A percentile compares a stretch with the other conserved stretches of the same genome.
Evolutionary conservation across 768 basidiomycete genomes (phyloP).

Genomic region (Leccinum barrowsii): DNA sequence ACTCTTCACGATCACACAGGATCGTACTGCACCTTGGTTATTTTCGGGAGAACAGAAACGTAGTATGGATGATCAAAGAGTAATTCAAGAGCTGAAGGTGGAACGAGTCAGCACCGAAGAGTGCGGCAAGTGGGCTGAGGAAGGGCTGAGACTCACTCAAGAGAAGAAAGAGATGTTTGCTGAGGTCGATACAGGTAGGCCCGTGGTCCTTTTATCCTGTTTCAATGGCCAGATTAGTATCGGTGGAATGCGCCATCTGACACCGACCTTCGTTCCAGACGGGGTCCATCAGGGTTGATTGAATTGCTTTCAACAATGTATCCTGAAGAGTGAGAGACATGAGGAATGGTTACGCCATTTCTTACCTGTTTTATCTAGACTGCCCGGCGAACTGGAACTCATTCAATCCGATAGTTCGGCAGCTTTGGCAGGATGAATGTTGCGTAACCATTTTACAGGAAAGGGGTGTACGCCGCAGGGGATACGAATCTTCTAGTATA

Average conservation of each 20-base stretch:
- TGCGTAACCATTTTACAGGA: no score
- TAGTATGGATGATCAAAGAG: neutral
- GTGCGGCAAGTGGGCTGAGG: neutral
- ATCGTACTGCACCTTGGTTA: neutral
- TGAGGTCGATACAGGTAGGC: neutral
- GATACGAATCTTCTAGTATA: no score
- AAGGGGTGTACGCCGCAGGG: no score
- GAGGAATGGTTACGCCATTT: no score
- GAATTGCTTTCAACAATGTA: neutral
- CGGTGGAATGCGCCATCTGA: neutral
- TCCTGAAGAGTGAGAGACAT: neutral
- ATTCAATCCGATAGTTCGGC: no score
- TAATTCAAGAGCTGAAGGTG: neutral
- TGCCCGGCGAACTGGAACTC: no score
- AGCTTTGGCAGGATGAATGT: no score
- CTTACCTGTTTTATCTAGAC: no score
- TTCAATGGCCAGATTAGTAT: neutral
- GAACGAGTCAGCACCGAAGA: neutral
- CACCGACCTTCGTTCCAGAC: neutral
- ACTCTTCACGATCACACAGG: neutral
- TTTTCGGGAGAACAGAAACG: neutral
- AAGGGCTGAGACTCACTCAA: neutral
- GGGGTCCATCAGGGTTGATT: neutral
- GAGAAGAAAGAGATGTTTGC: neutral
- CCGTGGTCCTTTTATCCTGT: neutral